phyloP scores from a whole-genome alignment of 805 yeast species.

The Ogataea saltuana region DNA sequence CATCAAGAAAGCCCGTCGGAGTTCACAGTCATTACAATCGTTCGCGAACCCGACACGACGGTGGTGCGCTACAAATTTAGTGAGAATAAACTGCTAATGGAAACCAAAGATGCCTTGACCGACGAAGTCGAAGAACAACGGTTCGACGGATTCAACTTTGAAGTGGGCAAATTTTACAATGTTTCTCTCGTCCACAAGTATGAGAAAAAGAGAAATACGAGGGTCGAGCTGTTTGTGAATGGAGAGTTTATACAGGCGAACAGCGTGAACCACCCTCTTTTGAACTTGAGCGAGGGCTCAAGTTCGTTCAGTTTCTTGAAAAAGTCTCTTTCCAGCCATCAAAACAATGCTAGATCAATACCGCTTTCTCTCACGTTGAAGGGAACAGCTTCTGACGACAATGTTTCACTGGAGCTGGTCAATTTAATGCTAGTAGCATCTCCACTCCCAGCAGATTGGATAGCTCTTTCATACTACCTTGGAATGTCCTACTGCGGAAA shows the following conservation, averaged over 20 bases:
- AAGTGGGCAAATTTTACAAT: conserved; percentile 28
- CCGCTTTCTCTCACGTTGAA: conserved; percentile 9
- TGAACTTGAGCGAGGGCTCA: conserved; percentile 4
- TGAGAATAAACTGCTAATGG: conserved; percentile 17
- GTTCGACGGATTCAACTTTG: conserved; percentile 34
- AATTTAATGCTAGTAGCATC: conserved; percentile 43
- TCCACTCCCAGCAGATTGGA: conserved; percentile 50
- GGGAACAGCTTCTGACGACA: conserved; percentile 31
- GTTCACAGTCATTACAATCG: conserved; percentile 9
- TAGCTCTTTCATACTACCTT: conserved; percentile 45
- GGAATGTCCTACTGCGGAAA: conserved; percentile 52
- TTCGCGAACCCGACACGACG: conserved; percentile 3
- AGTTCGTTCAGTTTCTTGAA: conserved; percentile 2
- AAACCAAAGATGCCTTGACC: conserved; percentile 12
- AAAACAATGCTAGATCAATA: neutral
- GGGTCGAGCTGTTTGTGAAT: conserved; percentile 48
- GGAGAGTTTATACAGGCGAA: conserved; percentile 45
- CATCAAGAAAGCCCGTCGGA: neutral
- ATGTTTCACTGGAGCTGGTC: conserved; percentile 25
- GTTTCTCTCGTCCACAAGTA: conserved; percentile 29
- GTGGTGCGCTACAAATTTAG: conserved; percentile 23
- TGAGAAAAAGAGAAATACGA: conserved; percentile 28
- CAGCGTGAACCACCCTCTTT: conserved; percentile 16
- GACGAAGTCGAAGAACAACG: conserved; percentile 14
- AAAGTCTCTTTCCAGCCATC: neutral